Base-by-base conservation (phyloP, 768 basidiomycete species). In the Russula griseocarnosa region DNA sequence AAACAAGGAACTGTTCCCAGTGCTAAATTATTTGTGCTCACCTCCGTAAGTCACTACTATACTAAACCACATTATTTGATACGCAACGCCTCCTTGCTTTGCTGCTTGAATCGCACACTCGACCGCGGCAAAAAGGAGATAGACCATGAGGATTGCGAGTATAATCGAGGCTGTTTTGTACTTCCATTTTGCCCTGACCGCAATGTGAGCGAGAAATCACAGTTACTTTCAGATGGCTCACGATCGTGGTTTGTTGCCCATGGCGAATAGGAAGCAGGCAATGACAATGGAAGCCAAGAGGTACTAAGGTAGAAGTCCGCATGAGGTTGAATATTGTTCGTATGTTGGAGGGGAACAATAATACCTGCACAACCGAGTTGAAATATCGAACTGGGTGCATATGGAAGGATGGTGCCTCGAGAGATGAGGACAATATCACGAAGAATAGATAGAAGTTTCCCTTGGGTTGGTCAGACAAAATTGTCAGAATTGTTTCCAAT, bases 391-490 rank as follows among this genome's bases (percentile, higher is more conserved):
- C 88, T 14, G 82, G 79, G 0, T 66, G 71, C 55, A 94, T 76
- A 5, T 78, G 76, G 70, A 95, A 92, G 0, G 82, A 81, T 11
- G 81, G 77, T 62, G 87, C 85, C 69, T 98, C 93, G 61, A 98
- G 71, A 0, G 94, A 93, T 7, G 90, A 88, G 3, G 94, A 96
- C 34, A 98, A 76, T 32, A 98, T 87, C 71, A 94, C 94, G 73
- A 96, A 98, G 76, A 95, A 96, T 34, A 96, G 75, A 74, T 92
- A 98, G 73, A 92, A 94, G 71, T 96, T 98, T n/a, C 92, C 95
- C 86, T 94, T 47, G 22, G 24, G 44, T 20, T 20, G 30, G 32
- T 5, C 55, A 51, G 13, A 63, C 13, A 47, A 20, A 16, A 30
- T 46, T 13, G 67, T 62, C 24, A 58, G 51, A 60, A 24, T 44